Percentiles rank a stretch among this genome's conserved stretches.
These are phyloP conservation scores for Saitozyma sp. DNA, from an alignment of 768 basidiomycete genomes.

Conservation along the genomic window DNA sequence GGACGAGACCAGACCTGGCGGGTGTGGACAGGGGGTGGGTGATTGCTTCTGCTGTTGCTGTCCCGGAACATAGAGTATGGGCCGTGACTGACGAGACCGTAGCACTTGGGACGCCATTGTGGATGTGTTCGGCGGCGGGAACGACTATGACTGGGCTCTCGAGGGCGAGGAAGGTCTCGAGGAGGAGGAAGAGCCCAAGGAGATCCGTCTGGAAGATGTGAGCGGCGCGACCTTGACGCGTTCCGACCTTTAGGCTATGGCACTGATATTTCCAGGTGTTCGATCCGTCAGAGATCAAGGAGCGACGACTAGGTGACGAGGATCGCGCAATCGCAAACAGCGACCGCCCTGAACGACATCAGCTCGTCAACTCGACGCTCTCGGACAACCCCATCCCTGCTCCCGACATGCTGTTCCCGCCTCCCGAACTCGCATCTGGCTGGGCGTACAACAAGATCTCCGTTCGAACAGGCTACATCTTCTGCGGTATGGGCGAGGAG, in stretches of 20 bases:
- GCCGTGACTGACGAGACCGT: constrained; percentile 9
- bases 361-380: constrained; percentile 81
- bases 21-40: constrained; percentile 81
- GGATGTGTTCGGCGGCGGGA: constrained; percentile 93
- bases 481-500: constrained; percentile 38
- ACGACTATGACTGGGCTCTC: constrained; percentile 94
- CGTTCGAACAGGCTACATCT: constrained; percentile 57
- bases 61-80: neutral
- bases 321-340: constrained; percentile 86
- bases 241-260: neutral
- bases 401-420: constrained; percentile 60
- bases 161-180: constrained; percentile 69
- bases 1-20: constrained; percentile 67
- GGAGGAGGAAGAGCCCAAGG: constrained; percentile 67
- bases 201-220: constrained; percentile 59
- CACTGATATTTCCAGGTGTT: constrained; percentile 67
- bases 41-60: neutral
- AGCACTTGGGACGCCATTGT: constrained; percentile 95
- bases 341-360: constrained; percentile 95
- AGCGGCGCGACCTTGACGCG: constrained; percentile 2
- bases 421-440: constrained; percentile 76
- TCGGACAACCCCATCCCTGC: constrained; percentile 55
- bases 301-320: constrained; percentile 82
- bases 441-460: constrained; percentile 81
- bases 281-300: constrained; percentile 92